A percentile compares a stretch with the other conserved stretches of the same genome.
phyloP scores from a whole-genome alignment of 1,284 basidiomycete species.

The Mycena citricolor region DNA sequence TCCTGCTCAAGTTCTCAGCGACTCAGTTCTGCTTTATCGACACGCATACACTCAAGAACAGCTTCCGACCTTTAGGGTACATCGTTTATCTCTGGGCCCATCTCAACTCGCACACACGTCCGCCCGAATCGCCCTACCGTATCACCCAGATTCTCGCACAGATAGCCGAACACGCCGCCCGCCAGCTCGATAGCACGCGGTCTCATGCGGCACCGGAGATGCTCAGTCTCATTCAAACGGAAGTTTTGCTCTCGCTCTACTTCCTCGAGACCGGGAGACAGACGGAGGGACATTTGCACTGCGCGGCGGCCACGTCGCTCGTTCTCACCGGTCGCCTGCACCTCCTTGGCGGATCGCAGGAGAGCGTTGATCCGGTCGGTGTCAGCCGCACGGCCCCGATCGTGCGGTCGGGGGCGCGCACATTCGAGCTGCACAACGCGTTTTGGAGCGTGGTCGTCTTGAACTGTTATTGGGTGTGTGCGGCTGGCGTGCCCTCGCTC shows the following conservation, averaged over 20 bases:
- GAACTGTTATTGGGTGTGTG: slow-evolving; percentile 14
- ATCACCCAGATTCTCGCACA: background rate
- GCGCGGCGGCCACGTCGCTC: slow-evolving; percentile 11
- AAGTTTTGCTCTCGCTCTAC: slow-evolving; percentile 14
- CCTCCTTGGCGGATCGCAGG: background rate
- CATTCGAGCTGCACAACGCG: slow-evolving; percentile 35
- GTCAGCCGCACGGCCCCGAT: background rate
- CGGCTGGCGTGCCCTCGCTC: slow-evolving; percentile 3
- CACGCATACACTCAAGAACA: background rate
- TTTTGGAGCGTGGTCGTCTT: slow-evolving; percentile 18
- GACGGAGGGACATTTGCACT: slow-evolving; percentile 6
- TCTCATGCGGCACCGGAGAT: background rate
- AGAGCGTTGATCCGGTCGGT: background rate
- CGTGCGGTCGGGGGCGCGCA: background rate
- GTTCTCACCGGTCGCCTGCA: slow-evolving; percentile 11
- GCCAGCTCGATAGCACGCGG: background rate
- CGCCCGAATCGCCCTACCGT: background rate
- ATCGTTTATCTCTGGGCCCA: slow-evolving; percentile 7
- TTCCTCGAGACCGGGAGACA: slow-evolving; percentile 4
- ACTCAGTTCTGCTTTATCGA: slow-evolving; percentile 12
- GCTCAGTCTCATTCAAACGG: slow-evolving; percentile 11
- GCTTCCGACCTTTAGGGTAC: background rate
- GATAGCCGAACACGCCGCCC: background rate
- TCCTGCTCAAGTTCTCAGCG: background rate
- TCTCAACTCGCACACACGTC: background rate